A percentile compares a stretch with the other conserved stretches of the same genome.
These are phyloP conservation scores for Calonectria leucothoes DNA, from an alignment of 2,329 filamentous ascomycete species.

Conservation along the genomic window DNA sequence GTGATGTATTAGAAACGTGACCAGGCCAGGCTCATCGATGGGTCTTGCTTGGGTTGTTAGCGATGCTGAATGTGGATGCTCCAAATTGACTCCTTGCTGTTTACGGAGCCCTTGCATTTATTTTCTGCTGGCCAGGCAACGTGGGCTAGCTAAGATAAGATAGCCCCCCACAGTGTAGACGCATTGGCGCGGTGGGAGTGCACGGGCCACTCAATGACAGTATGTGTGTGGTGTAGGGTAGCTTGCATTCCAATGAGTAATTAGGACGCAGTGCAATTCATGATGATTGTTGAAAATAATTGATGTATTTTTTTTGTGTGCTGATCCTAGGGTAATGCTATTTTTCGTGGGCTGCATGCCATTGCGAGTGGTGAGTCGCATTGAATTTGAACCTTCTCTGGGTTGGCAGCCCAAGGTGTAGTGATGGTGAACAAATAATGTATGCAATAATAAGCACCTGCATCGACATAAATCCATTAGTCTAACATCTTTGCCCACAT, in stretches of 20 bases:
- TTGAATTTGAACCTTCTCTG: not conserved
- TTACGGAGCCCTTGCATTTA: constrained; percentile 19
- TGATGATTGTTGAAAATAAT: too few relatives aligned
- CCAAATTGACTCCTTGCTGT: constrained; percentile 23
- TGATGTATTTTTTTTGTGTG: too few relatives aligned
- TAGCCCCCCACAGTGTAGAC: not conserved
- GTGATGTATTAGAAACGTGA: constrained; percentile 20
- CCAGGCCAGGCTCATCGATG: constrained; percentile 38
- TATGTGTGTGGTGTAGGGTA: not conserved
- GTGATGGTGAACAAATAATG: too few relatives aligned
- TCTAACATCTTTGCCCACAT: too few relatives aligned
- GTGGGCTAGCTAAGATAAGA: constrained; percentile 19
- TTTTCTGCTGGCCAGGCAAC: constrained; percentile 38
- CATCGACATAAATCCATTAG: too few relatives aligned
- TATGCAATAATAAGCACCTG: too few relatives aligned
- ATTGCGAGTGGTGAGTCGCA: not conserved
- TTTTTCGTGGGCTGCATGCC: too few relatives aligned
- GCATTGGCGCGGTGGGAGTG: not conserved
- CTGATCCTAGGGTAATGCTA: too few relatives aligned
- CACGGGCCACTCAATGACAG: not conserved
- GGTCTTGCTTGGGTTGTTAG: constrained; percentile 25
- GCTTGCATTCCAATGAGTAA: not conserved
- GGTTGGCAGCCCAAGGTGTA: not conserved
- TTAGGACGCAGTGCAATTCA: too few relatives aligned
- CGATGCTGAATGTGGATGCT: constrained; percentile 17